phyloP scores from a whole-genome alignment of 2,329 filamentous ascomycete genomes.

The Penicillium sp. region DNA sequence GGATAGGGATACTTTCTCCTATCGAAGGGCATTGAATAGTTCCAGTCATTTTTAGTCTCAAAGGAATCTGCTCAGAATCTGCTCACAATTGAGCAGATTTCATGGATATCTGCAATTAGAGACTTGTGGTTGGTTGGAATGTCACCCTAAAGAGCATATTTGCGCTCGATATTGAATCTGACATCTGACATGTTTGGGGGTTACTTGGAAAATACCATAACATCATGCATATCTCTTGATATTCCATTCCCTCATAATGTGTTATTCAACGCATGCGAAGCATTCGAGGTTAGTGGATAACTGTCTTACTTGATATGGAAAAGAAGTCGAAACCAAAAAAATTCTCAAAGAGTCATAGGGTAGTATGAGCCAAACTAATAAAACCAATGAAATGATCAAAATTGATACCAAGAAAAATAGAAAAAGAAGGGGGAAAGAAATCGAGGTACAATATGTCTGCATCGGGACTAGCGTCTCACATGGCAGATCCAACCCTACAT shows the following conservation, averaged over 20 bases:
- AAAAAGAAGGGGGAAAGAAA: neutral
- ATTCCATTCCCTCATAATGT: neutral
- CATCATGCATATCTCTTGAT: neutral
- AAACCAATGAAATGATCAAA: neutral
- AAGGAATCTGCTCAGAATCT: slow-evolving; percentile 2
- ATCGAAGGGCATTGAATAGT: neutral
- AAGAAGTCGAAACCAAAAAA: neutral
- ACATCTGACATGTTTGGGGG: neutral
- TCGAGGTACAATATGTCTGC: neutral
- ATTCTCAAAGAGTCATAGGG: slow-evolving; percentile 1
- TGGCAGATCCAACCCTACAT: slow-evolving; percentile 17
- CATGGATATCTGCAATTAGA: neutral
- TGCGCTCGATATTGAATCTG: slow-evolving; percentile 1
- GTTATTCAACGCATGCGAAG: slow-evolving; percentile 1
- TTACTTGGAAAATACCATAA: neutral
- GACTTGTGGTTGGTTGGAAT: neutral
- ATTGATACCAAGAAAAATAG: neutral
- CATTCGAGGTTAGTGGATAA: neutral
- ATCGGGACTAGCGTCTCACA: slow-evolving; percentile 17
- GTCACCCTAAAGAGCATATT: slow-evolving; percentile 9
- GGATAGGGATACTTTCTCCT: neutral
- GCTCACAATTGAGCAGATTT: slow-evolving; percentile 33
- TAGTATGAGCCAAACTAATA: slow-evolving; percentile 1
- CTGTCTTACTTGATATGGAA: neutral
- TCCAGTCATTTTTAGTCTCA: neutral